These are phyloP conservation scores for Fusarium miscanthi DNA, from an alignment of 2,329 filamentous ascomycete species.

Conservation along the genomic window DNA sequence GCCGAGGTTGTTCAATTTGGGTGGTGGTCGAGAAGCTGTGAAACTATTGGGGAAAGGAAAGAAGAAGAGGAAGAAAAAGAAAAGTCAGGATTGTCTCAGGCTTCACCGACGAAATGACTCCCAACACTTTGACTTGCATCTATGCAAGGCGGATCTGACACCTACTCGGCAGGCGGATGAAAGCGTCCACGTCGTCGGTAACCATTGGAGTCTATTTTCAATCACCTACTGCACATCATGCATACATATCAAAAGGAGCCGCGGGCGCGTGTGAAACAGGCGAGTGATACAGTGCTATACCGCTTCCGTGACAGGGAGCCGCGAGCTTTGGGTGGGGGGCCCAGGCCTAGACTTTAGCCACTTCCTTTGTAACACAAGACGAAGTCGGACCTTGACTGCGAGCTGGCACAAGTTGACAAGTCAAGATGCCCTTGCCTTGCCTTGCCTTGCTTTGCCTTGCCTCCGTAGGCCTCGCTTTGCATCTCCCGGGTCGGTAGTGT, in stretches of 20 bases:
- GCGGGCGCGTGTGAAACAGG: constrained; percentile 36
- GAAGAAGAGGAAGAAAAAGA: neutral
- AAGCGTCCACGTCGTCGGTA: constrained; percentile 46
- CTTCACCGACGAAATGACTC: constrained; percentile 45
- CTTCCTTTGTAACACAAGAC: constrained; percentile 19
- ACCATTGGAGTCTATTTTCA: constrained; percentile 40
- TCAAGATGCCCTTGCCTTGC: neutral
- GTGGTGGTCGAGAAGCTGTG: constrained; percentile 4
- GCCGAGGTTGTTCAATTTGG: constrained; percentile 24
- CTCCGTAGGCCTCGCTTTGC: constrained; percentile 1
- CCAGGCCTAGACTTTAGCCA: constrained; percentile 35
- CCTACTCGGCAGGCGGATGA: constrained; percentile 37
- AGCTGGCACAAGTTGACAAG: constrained; percentile 23
- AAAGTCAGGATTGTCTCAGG: constrained; percentile 32
- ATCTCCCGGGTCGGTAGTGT: constrained; percentile 31
- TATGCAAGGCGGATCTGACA: constrained; percentile 41
- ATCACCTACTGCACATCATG: constrained; percentile 47
- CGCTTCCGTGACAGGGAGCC: constrained; percentile 38
- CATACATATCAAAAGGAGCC: constrained; percentile 43
- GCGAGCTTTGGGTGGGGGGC: constrained; percentile 26
- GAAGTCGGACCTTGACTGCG: constrained; percentile 28
- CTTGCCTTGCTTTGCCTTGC: neutral
- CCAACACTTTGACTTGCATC: constrained; percentile 33
- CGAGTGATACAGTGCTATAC: constrained; percentile 37
- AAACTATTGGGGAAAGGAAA: neutral